Base-by-base conservation (phyloP, 2,329 filamentous ascomycete species). In the Colletotrichum tabaci region DNA sequence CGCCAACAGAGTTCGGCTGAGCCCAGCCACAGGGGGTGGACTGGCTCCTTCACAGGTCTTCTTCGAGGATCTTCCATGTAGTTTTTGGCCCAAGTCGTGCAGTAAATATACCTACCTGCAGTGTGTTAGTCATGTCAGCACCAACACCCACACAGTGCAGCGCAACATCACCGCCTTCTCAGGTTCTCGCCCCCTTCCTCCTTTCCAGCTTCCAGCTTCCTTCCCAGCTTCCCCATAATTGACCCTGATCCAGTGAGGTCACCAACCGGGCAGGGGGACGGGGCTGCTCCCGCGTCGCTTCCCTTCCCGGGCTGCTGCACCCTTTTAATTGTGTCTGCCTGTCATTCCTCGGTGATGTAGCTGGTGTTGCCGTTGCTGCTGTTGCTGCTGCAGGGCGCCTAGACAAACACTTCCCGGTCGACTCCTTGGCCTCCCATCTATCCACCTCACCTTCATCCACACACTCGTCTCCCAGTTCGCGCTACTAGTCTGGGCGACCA, bases 401-500 rank as follows among this genome's bases (percentile, higher is more conserved):
- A 61, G 63, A 61, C 64, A 46, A 57, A 65, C 44, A 40, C 52
- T 23, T 52, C 46, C 52, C 47, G 26, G 40, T 23, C 40, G 12
- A 40, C 16, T 61, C 61, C 35, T 57, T 47, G 50, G n/a, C n/a
- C 52, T 50, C 10, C 35, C 57, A n/a, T 35, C 62, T 42, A 30
- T 18, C 7, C 44, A 35, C 30, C 50, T 23, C 18, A 55, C 30
- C 2, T 35, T 13, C 52, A 55, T 55, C 52, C 52, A 55, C 49
- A 52, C 66, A 15, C 47, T 35, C 40, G n/a, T 57, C 58, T 44
- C 46, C 46, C 23, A 30, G 46, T 53, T 38, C 46, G 58, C 66
- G 52, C 66, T 60, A 66, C 61, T 30, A 58, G 61, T 52, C 66
- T 66, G 35, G 49, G 56, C 56, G 50, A 52, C 67, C 63, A 67